Base-by-base conservation (phyloP, 345 rosid species). In the Gynandropsis gynandra region DNA sequence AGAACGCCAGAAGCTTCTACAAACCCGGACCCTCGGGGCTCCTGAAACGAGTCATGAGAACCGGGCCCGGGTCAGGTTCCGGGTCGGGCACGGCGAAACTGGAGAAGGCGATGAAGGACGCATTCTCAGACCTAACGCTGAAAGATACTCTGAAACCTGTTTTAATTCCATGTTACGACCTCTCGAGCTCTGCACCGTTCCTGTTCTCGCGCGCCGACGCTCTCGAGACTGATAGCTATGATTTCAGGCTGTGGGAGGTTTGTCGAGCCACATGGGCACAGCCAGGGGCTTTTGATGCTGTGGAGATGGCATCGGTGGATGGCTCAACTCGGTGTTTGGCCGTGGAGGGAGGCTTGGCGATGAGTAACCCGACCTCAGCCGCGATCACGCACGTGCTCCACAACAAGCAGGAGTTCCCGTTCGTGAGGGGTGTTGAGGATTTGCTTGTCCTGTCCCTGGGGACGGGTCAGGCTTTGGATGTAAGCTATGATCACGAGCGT, bases 361-460 rank as follows among this genome's bases (percentile, higher is more conserved):
- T 84, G 98, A 83, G 79, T 57, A 90, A 90, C 69, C 98, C 96
- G 0, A 66, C 98, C 18, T 78, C 90, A 9, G 98, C 98, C 0
- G 96, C 98, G 16, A 87, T 90, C 16, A 90, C 98, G 55, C 98
- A 90, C 68, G 98, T 90, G 56, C 67, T 90, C 54, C 98, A 90
- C 55, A 90, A 90, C 61, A 90, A 90, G 67, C 85, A 90, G 50
- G 98, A 90, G 73, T 90, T 90, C 43, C 98, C 98, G 1, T 87
- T 87, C 36, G 98, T 90, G 38, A 77, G 95, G 55, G 98, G 98
- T 0, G 89, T 87, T 37, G 98, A 87, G 78, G 98, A 90, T 75
- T 71, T 90, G 72, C 53, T 90, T 53, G 98, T 90, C 49, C 50
- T 90, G 47, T 83, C 95, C 1, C 48, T 90, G 7, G 98, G 95